Conservation (phyloP, 345 rosid genomes). For the Cochlearia excelsa region DNA sequence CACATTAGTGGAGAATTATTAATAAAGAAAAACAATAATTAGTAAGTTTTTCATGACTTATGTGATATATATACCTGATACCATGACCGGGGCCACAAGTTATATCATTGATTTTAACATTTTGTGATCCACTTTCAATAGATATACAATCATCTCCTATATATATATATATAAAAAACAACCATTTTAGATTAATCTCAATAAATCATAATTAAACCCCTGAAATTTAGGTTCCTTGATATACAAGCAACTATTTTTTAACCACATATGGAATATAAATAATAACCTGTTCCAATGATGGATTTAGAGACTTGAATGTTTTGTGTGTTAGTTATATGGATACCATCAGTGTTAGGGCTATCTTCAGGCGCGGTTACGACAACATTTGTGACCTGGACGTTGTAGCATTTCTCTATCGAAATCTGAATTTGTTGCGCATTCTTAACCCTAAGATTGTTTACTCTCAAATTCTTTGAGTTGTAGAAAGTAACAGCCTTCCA, state of each 20-base stretch:
- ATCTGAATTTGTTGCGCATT: slow-evolving; percentile 77
- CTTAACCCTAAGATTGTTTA: slow-evolving; percentile 49
- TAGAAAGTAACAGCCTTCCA: slow-evolving; percentile 70
- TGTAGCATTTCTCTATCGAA: slow-evolving; percentile 48
- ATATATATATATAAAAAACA: slow-evolving; percentile 11
- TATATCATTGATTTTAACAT: slow-evolving; percentile 29
- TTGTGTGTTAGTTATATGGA: slow-evolving; percentile 62
- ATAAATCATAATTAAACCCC: too few species aligned
- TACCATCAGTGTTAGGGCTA: slow-evolving; percentile 94
- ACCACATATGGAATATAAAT: slow-evolving; percentile 28
- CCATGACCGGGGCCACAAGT: slow-evolving; percentile 40
- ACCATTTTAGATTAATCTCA: slow-evolving; percentile 1
- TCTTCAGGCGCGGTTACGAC: slow-evolving; percentile 47
- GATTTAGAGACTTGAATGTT: slow-evolving; percentile 50
- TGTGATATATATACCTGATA: slow-evolving; percentile 22
- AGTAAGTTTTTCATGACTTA: too few species aligned
- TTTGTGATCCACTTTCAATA: slow-evolving; percentile 36
- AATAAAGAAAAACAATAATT: too few species aligned
- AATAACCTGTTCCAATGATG: slow-evolving; percentile 63
- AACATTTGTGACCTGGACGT: slow-evolving; percentile 47
- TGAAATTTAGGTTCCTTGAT: too few species aligned
- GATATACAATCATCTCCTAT: slow-evolving; percentile 93
- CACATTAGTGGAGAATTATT: too few species aligned
- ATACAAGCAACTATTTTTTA: too few species aligned
- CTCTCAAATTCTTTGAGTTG: slow-evolving; percentile 47